phyloP scores from a whole-genome alignment of 441 rosid genomes.

The Raphanus hybrid region DNA sequence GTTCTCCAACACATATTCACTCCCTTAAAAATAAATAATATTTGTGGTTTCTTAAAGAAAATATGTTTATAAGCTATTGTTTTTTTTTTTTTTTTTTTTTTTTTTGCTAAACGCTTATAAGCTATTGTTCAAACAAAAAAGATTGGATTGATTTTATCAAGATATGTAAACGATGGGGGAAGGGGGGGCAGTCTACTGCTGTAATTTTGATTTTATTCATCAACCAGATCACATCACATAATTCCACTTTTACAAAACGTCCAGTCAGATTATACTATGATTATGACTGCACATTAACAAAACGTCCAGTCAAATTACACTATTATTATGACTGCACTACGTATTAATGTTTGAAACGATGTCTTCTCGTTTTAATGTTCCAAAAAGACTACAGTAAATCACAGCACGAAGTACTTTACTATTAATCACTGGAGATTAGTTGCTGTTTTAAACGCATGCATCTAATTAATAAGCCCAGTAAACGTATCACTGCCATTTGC shows the following conservation, averaged over 20 bases:
- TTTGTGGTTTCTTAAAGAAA: neutral
- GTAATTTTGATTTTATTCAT: neutral
- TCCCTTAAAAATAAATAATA: neutral
- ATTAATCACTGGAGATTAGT: neutral
- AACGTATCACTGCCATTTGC: neutral
- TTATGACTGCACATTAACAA: neutral
- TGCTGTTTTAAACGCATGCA: neutral
- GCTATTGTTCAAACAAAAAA: neutral
- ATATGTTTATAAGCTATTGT: neutral
- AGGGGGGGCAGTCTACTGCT: neutral
- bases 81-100: too few species aligned
- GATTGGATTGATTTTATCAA: conserved; percentile 1
- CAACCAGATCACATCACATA: neutral
- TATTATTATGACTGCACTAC: neutral
- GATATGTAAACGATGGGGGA: neutral
- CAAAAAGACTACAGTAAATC: neutral
- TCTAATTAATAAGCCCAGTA: neutral
- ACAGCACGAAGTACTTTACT: neutral
- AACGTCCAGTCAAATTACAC: neutral
- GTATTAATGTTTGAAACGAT: neutral
- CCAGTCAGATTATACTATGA: neutral
- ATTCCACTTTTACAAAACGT: neutral
- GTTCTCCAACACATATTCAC: conserved; percentile 2
- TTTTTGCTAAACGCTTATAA: too few species aligned
- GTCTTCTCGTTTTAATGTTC: neutral